Conservation (phyloP, 768 basidiomycete genomes). For the Termitomyces sp. region DNA sequence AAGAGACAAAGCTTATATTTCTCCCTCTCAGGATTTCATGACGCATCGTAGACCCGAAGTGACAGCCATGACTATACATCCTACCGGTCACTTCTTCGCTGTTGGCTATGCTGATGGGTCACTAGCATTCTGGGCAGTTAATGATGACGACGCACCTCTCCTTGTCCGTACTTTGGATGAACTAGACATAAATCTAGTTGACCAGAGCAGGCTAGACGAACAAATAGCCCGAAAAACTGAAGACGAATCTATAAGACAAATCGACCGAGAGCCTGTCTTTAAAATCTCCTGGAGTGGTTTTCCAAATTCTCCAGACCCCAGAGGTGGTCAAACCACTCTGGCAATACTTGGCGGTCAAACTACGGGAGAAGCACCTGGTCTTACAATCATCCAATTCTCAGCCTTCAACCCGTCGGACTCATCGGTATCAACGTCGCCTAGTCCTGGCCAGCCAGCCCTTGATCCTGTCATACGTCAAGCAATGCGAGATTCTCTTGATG, state of each 20-base stretch:
- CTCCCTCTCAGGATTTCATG: conserved; percentile 49
- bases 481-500: conserved; percentile 54
- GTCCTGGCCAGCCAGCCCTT: conserved; percentile 23
- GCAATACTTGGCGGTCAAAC: conserved; percentile 74
- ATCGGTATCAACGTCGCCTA: conserved; percentile 24
- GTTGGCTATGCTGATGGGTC: conserved; percentile 81
- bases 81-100: conserved; percentile 70
- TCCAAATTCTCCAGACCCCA: conserved; percentile 55
- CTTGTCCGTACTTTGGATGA: conserved; percentile 64
- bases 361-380: conserved; percentile 46
- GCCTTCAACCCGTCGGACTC: conserved; percentile 53
- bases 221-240: conserved; percentile 20
- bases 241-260: conserved; percentile 8
- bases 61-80: conserved; percentile 68
- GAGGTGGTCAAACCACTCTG: conserved; percentile 69
- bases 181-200: conserved; percentile 49
- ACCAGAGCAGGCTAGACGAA: conserved; percentile 41
- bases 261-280: conserved; percentile 70
- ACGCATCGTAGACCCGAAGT: conserved; percentile 65
- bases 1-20: neutral
- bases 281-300: conserved; percentile 83
- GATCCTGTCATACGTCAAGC: conserved; percentile 51
- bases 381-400: conserved; percentile 68
- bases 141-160: conserved; percentile 73
- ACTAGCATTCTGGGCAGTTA: conserved; percentile 77